phyloP scores from a whole-genome alignment of 352 stramenopile species.

The Saprolegnia parasitica region DNA sequence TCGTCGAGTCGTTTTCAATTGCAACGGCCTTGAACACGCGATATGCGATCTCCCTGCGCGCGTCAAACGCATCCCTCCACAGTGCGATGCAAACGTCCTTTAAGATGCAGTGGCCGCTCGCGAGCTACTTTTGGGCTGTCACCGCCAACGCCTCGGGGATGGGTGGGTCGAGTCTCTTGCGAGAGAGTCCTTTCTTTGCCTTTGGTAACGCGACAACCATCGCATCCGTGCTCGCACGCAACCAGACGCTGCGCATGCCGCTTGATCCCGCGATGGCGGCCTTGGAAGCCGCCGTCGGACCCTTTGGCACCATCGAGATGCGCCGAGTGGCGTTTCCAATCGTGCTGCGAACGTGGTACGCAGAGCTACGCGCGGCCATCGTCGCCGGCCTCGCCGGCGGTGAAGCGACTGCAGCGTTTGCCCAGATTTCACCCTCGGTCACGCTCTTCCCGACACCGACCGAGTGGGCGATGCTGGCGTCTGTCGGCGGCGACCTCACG shows the following conservation, averaged over 20 bases:
- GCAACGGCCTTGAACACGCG: background rate
- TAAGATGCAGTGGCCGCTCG: conserved; percentile 16
- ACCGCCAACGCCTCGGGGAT: background rate
- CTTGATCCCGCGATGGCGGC: background rate
- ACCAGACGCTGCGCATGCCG: background rate
- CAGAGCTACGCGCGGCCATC: background rate
- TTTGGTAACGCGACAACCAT: conserved; percentile 3
- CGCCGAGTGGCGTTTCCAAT: no score
- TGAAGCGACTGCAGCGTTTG: background rate
- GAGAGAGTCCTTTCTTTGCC: background rate
- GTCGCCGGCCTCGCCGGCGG: background rate
- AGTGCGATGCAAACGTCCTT: background rate
- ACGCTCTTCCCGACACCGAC: background rate
- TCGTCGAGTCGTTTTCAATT: conserved; percentile 18
- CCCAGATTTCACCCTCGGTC: background rate
- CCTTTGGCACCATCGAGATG: no score
- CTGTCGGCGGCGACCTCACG: conserved; percentile 20
- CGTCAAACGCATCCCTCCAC: conserved; percentile 17
- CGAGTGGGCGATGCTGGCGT: background rate
- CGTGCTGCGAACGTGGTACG: background rate
- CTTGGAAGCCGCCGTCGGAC: background rate
- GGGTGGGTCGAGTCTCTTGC: background rate
- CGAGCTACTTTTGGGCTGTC: background rate
- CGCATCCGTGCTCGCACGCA: background rate
- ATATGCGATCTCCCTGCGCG: conserved; percentile 5